Conservation (phyloP, 1,284 basidiomycete species). For the Ceratobasidium sp. region DNA sequence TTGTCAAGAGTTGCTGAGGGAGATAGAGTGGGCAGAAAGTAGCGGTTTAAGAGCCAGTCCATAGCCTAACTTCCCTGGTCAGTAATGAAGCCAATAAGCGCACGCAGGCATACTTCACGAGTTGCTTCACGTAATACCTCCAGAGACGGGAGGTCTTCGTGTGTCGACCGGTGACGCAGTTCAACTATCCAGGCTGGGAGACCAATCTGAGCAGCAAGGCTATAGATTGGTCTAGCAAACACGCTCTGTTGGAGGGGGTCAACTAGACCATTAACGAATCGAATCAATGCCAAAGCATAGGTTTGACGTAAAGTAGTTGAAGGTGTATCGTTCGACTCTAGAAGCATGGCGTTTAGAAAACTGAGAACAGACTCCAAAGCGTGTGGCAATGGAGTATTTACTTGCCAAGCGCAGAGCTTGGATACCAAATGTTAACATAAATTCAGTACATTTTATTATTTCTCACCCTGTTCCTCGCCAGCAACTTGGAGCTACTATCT, state of each 20-base stretch:
- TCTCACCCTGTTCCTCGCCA: conserved; percentile 79
- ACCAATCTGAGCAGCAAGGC: conserved; percentile 88
- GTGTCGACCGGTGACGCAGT: conserved; percentile 93
- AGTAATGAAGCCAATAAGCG: background rate
- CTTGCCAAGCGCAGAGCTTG: conserved; percentile 84
- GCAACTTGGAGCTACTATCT: conserved; percentile 68
- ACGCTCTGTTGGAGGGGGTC: conserved; percentile 92
- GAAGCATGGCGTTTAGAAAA: conserved; percentile 73
- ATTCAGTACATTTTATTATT: conserved; percentile 11
- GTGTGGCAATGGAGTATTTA: conserved; percentile 77
- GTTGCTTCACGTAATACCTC: conserved; percentile 83
- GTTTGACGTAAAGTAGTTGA: conserved; percentile 71
- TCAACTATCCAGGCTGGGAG: conserved; percentile 95
- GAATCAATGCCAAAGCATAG: conserved; percentile 83
- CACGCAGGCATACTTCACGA: conserved; percentile 69
- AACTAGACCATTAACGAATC: conserved; percentile 95
- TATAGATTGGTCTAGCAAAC: conserved; percentile 91
- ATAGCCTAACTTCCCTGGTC: conserved; percentile 68
- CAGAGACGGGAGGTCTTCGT: conserved; percentile 93
- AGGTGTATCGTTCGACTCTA: conserved; percentile 63
- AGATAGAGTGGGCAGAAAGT: conserved; percentile 82
- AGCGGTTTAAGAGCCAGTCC: conserved; percentile 83
- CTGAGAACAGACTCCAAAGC: conserved; percentile 80
- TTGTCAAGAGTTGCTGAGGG: conserved; percentile 61
- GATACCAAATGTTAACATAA: background rate